phyloP scores from a whole-genome alignment of 1,139 yeast genomes.

The Geotrichum aggregatum region DNA sequence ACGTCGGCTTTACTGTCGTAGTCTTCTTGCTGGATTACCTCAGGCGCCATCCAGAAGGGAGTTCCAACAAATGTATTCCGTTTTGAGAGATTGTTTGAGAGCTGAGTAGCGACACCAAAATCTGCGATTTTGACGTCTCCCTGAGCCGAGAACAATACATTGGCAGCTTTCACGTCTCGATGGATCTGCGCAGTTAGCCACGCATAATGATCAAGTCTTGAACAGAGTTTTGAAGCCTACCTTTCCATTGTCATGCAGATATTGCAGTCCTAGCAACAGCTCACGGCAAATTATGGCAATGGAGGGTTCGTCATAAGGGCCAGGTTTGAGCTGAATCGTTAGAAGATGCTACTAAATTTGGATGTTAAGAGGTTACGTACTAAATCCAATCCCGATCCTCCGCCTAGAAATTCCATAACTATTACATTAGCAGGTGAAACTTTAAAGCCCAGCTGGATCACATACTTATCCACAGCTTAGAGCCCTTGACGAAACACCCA shows the following conservation, averaged over 20 bases:
- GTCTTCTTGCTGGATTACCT: slow-evolving; percentile 81
- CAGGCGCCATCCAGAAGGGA: slow-evolving; percentile 99
- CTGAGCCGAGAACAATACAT: slow-evolving; percentile 56
- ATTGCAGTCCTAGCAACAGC: slow-evolving; percentile 63
- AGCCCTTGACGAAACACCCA: slow-evolving; percentile 77
- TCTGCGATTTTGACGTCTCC: slow-evolving; percentile 91
- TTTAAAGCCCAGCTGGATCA: not conserved
- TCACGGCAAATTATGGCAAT: slow-evolving; percentile 58
- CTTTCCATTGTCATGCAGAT: slow-evolving; percentile 72
- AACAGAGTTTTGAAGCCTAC: not conserved
- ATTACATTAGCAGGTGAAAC: not conserved
- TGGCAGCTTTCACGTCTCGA: slow-evolving; percentile 83
- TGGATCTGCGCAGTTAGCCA: slow-evolving; percentile 47
- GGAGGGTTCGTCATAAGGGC: slow-evolving; percentile 51
- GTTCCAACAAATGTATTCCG: slow-evolving; percentile 95
- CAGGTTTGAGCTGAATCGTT: slow-evolving; percentile 44
- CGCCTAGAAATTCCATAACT: slow-evolving; percentile 66
- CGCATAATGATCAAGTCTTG: not conserved
- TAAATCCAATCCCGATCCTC: slow-evolving; percentile 72
- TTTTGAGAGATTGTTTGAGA: slow-evolving; percentile 69
- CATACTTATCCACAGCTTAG: slow-evolving; percentile 74
- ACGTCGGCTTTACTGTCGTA: slow-evolving; percentile 87
- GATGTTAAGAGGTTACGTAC: slow-evolving; percentile 26
- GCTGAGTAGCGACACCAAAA: slow-evolving; percentile 92
- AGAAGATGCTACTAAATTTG: not conserved